Percentiles rank a stretch among this genome's conserved stretches.
Conservation (phyloP, 2,329 filamentous ascomycete genomes). For the Ophiostoma ulmi region DNA sequence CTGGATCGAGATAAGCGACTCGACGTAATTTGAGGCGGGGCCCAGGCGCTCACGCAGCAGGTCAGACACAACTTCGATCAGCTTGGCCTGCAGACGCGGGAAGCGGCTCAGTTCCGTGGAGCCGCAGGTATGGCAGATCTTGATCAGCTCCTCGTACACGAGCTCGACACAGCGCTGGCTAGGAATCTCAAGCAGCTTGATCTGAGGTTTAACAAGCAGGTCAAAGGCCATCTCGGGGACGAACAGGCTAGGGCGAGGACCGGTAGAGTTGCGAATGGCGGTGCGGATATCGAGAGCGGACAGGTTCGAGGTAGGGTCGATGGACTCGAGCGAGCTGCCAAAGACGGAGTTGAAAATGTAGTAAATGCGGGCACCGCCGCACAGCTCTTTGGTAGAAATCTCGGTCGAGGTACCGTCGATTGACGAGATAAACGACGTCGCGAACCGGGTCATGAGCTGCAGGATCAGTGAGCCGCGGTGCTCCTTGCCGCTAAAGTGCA, state of each 20-base stretch:
- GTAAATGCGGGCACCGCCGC: conserved; percentile 90
- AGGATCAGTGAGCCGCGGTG: conserved; percentile 91
- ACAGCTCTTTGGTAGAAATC: conserved; percentile 97
- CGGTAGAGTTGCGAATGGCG: conserved; percentile 95
- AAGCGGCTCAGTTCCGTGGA: conserved; percentile 90
- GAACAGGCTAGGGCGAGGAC: conserved; percentile 89
- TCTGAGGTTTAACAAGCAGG: conserved; percentile 94
- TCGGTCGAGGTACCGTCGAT: conserved; percentile 98
- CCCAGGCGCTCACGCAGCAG: conserved; percentile 87
- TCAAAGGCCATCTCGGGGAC: conserved; percentile 98
- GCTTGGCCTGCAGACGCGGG: conserved; percentile 87
- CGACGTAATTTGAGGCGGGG: conserved; percentile 83
- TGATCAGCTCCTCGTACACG: conserved; percentile 97
- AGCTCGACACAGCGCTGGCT: conserved; percentile 96
- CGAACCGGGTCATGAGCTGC: conserved; percentile 97
- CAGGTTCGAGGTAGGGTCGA: conserved; percentile 92
- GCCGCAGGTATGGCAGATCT: conserved; percentile 97
- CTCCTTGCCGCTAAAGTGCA: conserved; percentile 95
- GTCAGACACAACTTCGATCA: conserved; percentile 97
- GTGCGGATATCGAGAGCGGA: conserved; percentile 93
- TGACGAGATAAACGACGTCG: conserved; percentile 94
- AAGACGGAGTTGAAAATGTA: conserved; percentile 99
- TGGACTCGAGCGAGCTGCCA: conserved; percentile 89
- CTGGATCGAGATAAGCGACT: conserved; percentile 95
- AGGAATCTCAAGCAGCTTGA: conserved; percentile 90